phyloP scores from a whole-genome alignment of 1,284 basidiomycete genomes.

The Cystobasidiaceae sp. region DNA sequence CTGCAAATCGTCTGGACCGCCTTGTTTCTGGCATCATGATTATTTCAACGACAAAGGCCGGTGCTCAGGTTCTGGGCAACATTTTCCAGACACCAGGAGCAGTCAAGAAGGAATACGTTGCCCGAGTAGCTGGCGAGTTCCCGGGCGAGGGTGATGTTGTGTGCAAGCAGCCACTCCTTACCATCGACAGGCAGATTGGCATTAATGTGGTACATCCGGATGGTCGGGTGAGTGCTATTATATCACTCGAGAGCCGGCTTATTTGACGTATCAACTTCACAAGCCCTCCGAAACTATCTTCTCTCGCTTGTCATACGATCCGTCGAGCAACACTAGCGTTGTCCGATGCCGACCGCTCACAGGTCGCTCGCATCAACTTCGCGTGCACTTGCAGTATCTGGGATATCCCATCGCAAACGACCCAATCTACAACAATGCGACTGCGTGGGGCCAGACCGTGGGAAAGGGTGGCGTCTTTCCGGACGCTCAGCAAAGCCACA shows the following conservation, averaged over 20 bases:
- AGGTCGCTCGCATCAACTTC: slow-evolving; percentile 66
- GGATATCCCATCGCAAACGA: slow-evolving; percentile 92
- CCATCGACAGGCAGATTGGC: slow-evolving; percentile 59
- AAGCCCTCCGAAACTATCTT: slow-evolving; percentile 88
- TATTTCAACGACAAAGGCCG: slow-evolving; percentile 67
- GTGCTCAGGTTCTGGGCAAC: slow-evolving; percentile 66
- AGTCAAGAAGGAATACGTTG: slow-evolving; percentile 86
- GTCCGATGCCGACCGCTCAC: slow-evolving; percentile 69
- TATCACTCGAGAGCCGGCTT: slow-evolving; percentile 9
- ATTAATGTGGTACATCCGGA: slow-evolving; percentile 67
- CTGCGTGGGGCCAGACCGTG: slow-evolving; percentile 73
- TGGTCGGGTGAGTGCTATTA: slow-evolving; percentile 62
- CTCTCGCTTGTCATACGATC: slow-evolving; percentile 76
- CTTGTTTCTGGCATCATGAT: slow-evolving; percentile 97
- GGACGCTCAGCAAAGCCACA: neutral
- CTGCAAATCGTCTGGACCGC: slow-evolving; percentile 89
- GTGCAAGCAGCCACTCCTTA: slow-evolving; percentile 82
- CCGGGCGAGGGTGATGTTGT: slow-evolving; percentile 68
- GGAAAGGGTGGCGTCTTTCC: slow-evolving; percentile 63
- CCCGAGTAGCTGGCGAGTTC: slow-evolving; percentile 75
- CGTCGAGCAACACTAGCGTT: slow-evolving; percentile 74
- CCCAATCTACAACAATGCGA: slow-evolving; percentile 70
- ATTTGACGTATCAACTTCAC: slow-evolving; percentile 32
- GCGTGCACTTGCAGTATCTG: slow-evolving; percentile 92
- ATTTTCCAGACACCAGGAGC: slow-evolving; percentile 71